Evolutionary conservation across 768 basidiomycete species (phyloP).

Genomic region (Rhodotorula kratochvilovae): DNA sequence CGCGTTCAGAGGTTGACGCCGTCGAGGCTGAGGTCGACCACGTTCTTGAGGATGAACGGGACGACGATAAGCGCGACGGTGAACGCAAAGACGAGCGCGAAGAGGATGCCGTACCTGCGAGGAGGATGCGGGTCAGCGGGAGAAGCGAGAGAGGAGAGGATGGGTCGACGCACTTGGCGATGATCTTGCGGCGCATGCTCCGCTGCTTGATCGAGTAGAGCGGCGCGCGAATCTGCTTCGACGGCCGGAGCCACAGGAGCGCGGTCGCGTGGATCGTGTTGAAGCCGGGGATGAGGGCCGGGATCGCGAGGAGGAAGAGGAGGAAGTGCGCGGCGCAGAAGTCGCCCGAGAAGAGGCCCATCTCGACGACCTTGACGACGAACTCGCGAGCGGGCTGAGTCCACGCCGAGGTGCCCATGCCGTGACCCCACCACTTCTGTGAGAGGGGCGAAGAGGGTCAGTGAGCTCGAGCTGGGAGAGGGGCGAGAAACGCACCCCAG

Average conservation of each 20-base stretch:
- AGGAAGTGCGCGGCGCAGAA: constrained; percentile 53
- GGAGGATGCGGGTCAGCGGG: neutral
- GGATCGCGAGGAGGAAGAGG: constrained; percentile 31
- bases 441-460: neutral
- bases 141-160: constrained; percentile 44
- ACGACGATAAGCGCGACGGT: constrained; percentile 68
- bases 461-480: neutral
- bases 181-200: constrained; percentile 53
- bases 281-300: constrained; percentile 85
- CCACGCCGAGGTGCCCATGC: constrained; percentile 82
- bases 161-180: constrained; percentile 57
- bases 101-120: constrained; percentile 58
- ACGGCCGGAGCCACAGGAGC: constrained; percentile 92
- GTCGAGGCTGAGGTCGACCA: constrained; percentile 7
- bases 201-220: constrained; percentile 67
- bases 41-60: constrained; percentile 20
- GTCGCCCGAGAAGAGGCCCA: constrained; percentile 92
- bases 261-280: constrained; percentile 86
- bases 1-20: constrained; percentile 22
- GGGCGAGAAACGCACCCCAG: constrained; percentile 56
- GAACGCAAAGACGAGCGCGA: constrained; percentile 61
- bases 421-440: constrained; percentile 79
- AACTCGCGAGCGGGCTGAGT: constrained; percentile 98
- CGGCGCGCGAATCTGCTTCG: constrained; percentile 85
- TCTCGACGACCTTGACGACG: constrained; percentile 84